A percentile compares a stretch with the other conserved stretches of the same genome.
Evolutionary conservation across 257 asterid genomes (phyloP).

Genomic region (Thymus quinquecostatus): DNA sequence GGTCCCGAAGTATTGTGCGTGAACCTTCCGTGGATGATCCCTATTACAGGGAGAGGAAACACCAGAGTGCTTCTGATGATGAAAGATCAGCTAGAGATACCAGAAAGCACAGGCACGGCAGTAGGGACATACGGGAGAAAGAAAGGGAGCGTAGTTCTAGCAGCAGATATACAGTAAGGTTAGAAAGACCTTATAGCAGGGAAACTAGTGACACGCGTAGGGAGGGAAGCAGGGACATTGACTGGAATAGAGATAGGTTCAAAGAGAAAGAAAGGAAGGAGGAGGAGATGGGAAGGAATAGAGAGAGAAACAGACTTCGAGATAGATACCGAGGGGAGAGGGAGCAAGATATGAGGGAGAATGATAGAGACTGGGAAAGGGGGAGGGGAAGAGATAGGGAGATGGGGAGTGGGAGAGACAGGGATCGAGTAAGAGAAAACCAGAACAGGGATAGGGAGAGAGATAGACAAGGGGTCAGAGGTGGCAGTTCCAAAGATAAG

Average conservation of each 20-base stretch:
- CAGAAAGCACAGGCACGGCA: conserved; percentile 42
- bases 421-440: conserved; percentile 43
- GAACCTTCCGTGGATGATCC: conserved; percentile 58
- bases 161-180: conserved; percentile 52
- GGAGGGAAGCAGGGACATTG: conserved; percentile 65
- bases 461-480: conserved; percentile 47
- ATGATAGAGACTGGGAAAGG: conserved; percentile 44
- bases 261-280: conserved; percentile 43
- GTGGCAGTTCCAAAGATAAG: conserved; percentile 39
- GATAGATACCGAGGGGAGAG: conserved; percentile 42
- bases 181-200: conserved; percentile 49
- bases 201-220: conserved; percentile 49
- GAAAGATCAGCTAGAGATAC: conserved; percentile 41
- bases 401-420: conserved; percentile 38
- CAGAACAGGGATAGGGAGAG: conserved; percentile 48
- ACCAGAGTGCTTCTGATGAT: conserved; percentile 53
- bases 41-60: conserved; percentile 40
- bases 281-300: conserved; percentile 44
- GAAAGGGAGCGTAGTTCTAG: conserved; percentile 65
- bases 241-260: conserved; percentile 46
- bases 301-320: conserved; percentile 37
- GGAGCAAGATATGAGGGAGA: conserved; percentile 40
- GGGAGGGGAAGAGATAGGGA: conserved; percentile 42
- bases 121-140: conserved; percentile 52
- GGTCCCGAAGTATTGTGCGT: conserved; percentile 56